Percentiles rank a stretch among this genome's conserved stretches.
phyloP scores from a whole-genome alignment of 164 flowering plant genomes.

The Magnolia kwangsiensis region DNA sequence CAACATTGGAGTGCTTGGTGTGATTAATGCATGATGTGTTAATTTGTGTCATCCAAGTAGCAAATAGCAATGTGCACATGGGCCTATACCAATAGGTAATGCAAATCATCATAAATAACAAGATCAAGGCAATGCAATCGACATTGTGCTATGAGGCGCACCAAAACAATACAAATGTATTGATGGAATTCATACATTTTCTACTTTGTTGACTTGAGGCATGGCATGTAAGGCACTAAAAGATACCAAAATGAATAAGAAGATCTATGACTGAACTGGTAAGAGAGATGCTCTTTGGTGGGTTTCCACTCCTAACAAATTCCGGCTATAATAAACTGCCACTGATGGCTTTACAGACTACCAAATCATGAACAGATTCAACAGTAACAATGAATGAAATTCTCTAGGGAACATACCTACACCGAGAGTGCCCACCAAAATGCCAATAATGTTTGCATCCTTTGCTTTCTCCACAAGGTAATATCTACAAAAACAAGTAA shows the following conservation, averaged over 20 bases:
- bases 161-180: too few relatives aligned
- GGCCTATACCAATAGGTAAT: too few relatives aligned
- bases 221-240: too few relatives aligned
- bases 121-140: too few relatives aligned
- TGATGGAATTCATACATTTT: too few relatives aligned
- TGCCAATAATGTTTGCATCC: constrained; percentile 92
- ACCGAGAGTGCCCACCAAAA: constrained; percentile 96
- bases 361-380: background rate
- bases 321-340: background rate
- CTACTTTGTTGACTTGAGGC: too few relatives aligned
- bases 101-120: too few relatives aligned
- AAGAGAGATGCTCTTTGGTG: background rate
- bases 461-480: constrained; percentile 93
- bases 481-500: constrained; percentile 48
- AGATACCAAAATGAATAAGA: background rate
- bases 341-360: background rate
- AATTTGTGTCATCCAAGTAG: too few relatives aligned
- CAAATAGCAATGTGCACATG: too few relatives aligned
- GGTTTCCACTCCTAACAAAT: background rate
- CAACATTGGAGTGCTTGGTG: too few relatives aligned
- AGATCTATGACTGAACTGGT: background rate
- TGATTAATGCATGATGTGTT: too few relatives aligned
- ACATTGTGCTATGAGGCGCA: too few relatives aligned
- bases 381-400: background rate
- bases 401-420: constrained; percentile 57